Evolutionary conservation across 2,329 filamentous ascomycete genomes (phyloP).

Genomic region (Aspergillus sp.): DNA sequence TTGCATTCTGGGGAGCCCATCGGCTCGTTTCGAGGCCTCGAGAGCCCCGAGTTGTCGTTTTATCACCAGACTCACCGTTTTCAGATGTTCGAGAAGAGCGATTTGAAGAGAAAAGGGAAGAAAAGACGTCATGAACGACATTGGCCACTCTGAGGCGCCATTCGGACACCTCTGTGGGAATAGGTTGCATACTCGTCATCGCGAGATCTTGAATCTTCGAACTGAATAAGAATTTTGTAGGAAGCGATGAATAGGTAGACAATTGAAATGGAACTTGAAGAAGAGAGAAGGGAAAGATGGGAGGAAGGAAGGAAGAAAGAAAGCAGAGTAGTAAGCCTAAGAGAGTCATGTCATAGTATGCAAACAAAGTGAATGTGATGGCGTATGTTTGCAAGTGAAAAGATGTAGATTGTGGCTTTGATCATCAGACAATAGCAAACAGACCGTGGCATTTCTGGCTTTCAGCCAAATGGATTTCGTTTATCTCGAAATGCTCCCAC

Average conservation of each 20-base stretch:
- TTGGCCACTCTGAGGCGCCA: not conserved
- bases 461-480: too few relatives aligned
- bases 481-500: too few relatives aligned
- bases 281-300: not conserved
- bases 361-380: not conserved
- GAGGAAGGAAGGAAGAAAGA: not conserved
- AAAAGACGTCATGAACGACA: not conserved
- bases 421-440: not conserved
- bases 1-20: not conserved
- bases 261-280: not conserved
- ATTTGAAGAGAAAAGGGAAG: not conserved
- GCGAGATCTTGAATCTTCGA: not conserved
- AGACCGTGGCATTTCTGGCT: not conserved
- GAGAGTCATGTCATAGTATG: not conserved
- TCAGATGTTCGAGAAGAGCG: not conserved
- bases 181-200: not conserved
- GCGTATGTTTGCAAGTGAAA: not conserved
- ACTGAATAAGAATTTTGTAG: not conserved
- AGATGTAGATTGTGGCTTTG: not conserved
- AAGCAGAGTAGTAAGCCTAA: not conserved
- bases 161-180: not conserved
- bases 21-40: not conserved
- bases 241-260: not conserved
- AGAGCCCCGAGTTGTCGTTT: not conserved
- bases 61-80: not conserved